Evolutionary conservation across 164 flowering plant genomes (phyloP).

Genomic region (Malania oleifera): DNA sequence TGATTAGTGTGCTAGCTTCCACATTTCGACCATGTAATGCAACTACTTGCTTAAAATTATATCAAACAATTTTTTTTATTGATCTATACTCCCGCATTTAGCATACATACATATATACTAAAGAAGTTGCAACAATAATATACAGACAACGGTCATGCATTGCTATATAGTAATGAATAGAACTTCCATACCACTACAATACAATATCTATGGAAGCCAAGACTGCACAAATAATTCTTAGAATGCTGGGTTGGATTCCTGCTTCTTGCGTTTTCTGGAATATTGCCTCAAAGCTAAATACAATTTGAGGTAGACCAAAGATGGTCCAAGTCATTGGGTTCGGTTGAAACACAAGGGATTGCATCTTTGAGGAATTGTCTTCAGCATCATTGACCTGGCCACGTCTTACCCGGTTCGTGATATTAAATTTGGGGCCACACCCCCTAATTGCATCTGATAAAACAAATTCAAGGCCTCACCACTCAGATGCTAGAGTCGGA

Average conservation of each 20-base stretch:
- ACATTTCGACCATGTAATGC: conserved; percentile 46
- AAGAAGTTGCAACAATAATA: conserved; percentile 37
- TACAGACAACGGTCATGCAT: conserved; percentile 26
- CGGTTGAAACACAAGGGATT: conserved; percentile 36
- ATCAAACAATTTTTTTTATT: conserved; percentile 44
- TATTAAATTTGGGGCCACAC: conserved; percentile 42
- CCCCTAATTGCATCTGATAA: conserved; percentile 64
- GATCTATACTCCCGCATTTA: conserved; percentile 51
- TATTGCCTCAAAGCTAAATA: conserved; percentile 37
- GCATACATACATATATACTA: conserved; percentile 56
- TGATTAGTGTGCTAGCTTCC: conserved; percentile 38
- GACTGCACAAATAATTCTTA: conserved; percentile 35
- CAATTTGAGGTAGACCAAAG: conserved; percentile 59
- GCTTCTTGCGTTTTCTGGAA: conserved; percentile 49
- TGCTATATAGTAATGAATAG: conserved; percentile 44
- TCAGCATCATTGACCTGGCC: conserved; percentile 44
- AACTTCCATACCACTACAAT: conserved; percentile 38
- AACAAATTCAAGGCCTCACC: conserved; percentile 67
- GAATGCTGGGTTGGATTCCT: conserved; percentile 43
- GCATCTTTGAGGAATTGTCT: conserved; percentile 53
- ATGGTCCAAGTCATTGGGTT: conserved; percentile 58
- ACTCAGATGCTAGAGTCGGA: conserved; percentile 46
- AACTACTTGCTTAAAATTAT: conserved; percentile 28
- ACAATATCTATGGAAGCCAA: conserved; percentile 42
- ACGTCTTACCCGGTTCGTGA: conserved; percentile 62